Evolutionary conservation across 257 asterid genomes (phyloP), one percentile per base, ranked within the genome.

Genomic region (Gardenia jasminoides): DNA sequence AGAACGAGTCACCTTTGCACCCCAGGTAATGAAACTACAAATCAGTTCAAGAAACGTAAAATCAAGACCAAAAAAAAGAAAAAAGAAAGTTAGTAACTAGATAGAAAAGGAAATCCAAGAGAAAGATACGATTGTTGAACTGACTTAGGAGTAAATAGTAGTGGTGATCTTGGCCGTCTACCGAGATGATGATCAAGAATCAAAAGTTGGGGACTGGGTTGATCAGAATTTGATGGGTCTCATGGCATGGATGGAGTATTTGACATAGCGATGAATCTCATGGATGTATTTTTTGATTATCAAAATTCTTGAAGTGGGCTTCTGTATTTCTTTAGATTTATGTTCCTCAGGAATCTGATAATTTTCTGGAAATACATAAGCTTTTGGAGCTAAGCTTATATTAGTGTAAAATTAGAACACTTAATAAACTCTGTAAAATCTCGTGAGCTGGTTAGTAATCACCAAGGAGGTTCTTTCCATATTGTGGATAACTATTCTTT

Each of bases 11-110:
- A 26, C 74, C 85, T 76, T 74, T 83, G 64, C 90, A 48, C 71
- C 99, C 99, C 77, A 93, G 98, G 99, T 93, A 90, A 54, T 79
- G 31, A 69, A 74, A 33, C 24, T 12, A 36, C 28, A 0, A 17
- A 62, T 41, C 76, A 26, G 58, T 33, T 64, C 4, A 64, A 77
- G n/a, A 43, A 76, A 48, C 3, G 7, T 0, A 2, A 61, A 11
- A 62, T 6, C 12, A 12, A 62, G 13, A 62, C 10, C 22, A 46
- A 68, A 17, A 33, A 6, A n/a, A 12, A 62, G 13, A 62, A 26
- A 31, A 46, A 68, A 17, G 28, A 6, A n/a, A 46, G 39, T 0
- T 50, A 39, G 1, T 2, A 67, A 22, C 39, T 67, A 30, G 19
- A 28, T 1, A 7, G 15, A 11, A 3, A 16, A 33, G 9, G 28